Conservation (phyloP, 441 rosid species). For the Cnidoscolus chayamansa region DNA sequence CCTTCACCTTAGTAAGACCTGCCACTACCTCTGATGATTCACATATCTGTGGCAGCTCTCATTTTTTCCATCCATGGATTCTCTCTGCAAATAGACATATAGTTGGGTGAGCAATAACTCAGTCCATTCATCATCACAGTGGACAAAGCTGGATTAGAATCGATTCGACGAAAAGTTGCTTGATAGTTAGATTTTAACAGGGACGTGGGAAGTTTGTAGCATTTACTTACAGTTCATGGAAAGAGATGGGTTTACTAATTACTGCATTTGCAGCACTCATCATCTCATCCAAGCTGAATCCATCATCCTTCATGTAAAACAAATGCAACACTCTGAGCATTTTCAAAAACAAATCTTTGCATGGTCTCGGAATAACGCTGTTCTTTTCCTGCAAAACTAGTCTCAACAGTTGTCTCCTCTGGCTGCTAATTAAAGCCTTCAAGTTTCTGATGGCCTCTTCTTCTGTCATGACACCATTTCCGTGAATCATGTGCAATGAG, state of each 20-base stretch:
- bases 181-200: neutral
- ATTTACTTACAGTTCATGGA: slow-evolving; percentile 19
- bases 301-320: slow-evolving; percentile 73
- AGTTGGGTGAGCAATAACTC: too few species aligned
- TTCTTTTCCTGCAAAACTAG: slow-evolving; percentile 50
- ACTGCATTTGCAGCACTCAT: slow-evolving; percentile 45
- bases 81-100: too few species aligned
- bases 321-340: slow-evolving; percentile 66
- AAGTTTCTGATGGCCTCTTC: slow-evolving; percentile 39
- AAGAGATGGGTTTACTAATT: slow-evolving; percentile 39
- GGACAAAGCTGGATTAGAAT: too few species aligned
- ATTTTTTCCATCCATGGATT: too few species aligned
- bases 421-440: slow-evolving; percentile 26
- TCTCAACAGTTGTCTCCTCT: slow-evolving; percentile 50
- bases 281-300: slow-evolving; percentile 59
- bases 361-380: slow-evolving; percentile 53
- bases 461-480: slow-evolving; percentile 28
- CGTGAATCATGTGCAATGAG: slow-evolving; percentile 47
- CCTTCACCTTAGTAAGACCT: too few species aligned
- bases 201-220: neutral
- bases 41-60: too few species aligned
- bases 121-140: too few species aligned
- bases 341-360: slow-evolving; percentile 73
- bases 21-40: too few species aligned
- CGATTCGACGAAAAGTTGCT: neutral